These are phyloP conservation scores for Phanerodontia chrysosporium DNA, from an alignment of 768 basidiomycete genomes.

Conservation along the genomic window DNA sequence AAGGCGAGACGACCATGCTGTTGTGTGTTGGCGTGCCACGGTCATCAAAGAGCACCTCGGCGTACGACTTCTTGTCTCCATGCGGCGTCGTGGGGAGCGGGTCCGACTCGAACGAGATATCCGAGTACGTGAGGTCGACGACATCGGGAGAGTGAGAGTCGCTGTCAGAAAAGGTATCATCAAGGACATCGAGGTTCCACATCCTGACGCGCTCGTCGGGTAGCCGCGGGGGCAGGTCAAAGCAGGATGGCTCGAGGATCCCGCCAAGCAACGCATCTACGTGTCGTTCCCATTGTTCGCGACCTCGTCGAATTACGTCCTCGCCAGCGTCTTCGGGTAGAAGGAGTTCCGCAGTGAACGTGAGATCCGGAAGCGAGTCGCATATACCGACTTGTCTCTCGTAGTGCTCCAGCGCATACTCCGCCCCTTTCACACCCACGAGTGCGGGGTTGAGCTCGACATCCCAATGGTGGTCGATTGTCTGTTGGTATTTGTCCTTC, in stretches of 20 bases:
- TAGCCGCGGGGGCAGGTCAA: conserved; percentile 10
- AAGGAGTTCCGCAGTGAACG: conserved; percentile 2
- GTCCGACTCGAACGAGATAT: conserved; percentile 36
- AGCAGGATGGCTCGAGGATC: conserved; percentile 15
- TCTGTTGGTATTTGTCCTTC: not conserved
- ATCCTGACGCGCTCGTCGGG: conserved; percentile 10
- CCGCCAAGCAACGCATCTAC: conserved; percentile 38
- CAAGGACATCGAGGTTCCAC: conserved; percentile 19
- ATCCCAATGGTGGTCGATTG: not conserved
- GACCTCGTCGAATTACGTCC: conserved; percentile 29
- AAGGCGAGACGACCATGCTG: conserved; percentile 12
- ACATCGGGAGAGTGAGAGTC: conserved; percentile 13
- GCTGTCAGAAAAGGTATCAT: conserved; percentile 12
- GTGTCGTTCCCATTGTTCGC: conserved; percentile 39
- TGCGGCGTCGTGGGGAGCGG: conserved; percentile 51
- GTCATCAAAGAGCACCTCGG: conserved; percentile 32
- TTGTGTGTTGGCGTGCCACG: not conserved
- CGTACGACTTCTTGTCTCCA: conserved; percentile 30
- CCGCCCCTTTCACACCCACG: conserved; percentile 20
- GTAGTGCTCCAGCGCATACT: conserved; percentile 20
- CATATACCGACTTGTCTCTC: conserved; percentile 22
- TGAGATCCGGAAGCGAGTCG: not conserved
- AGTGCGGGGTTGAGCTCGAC: conserved; percentile 19
- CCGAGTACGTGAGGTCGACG: conserved; percentile 41
- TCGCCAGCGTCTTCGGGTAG: conserved; percentile 27